phyloP scores from a whole-genome alignment of 257 asterid species.

The Apocynum venetum region DNA sequence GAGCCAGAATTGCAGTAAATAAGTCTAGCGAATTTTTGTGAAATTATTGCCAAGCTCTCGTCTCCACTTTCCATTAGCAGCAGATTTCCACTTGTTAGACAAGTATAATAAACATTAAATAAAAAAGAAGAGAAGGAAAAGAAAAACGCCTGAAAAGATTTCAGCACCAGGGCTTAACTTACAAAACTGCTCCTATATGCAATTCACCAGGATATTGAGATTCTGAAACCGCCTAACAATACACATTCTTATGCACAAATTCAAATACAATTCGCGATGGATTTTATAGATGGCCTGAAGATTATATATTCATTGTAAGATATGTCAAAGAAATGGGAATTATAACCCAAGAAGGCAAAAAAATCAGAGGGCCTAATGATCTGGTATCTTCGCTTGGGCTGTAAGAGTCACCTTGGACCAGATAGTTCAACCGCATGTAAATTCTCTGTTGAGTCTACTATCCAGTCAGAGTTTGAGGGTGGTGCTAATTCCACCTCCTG shows the following conservation, averaged over 20 bases:
- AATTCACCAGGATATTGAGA: conserved; percentile 14
- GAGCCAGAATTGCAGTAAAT: background rate
- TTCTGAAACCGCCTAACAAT: conserved; percentile 22
- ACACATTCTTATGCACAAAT: conserved; percentile 39
- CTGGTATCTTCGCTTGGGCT: conserved; percentile 5
- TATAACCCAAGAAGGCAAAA: background rate
- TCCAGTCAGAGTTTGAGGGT: conserved; percentile 43
- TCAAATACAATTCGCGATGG: conserved; percentile 21
- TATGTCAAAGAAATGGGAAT: conserved; percentile 4
- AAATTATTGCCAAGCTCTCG: background rate
- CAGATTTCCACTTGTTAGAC: background rate
- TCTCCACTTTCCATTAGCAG: background rate
- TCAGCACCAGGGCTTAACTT: background rate
- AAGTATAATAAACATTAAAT: background rate
- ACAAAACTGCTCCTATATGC: conserved; percentile 27
- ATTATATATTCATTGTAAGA: conserved; percentile 15
- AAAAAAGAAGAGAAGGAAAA: background rate
- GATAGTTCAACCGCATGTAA: conserved; percentile 50
- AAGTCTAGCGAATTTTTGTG: background rate
- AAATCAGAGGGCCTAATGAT: conserved; percentile 21
- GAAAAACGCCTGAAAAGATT: background rate
- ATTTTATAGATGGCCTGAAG: conserved; percentile 10
- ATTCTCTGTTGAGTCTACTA: conserved; percentile 50
- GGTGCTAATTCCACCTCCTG: conserved; percentile 47
- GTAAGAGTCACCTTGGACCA: conserved; percentile 45